Base-by-base conservation (phyloP, 208 protist species). In the Crithidia thermophila region DNA sequence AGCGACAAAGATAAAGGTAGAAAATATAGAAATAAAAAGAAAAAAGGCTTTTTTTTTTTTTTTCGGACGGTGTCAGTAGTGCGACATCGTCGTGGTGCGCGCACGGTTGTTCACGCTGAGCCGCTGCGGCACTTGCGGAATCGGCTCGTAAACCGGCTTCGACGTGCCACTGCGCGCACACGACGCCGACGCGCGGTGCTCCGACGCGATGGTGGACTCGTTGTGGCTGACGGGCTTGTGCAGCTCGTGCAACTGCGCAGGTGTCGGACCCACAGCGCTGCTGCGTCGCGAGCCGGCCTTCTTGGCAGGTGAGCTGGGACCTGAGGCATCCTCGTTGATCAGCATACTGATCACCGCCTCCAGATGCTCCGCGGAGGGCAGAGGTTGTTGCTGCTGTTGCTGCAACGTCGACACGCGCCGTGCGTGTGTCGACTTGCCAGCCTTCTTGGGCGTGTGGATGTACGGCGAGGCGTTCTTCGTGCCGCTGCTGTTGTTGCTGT, bases 81-180 rank as follows among this genome's bases (percentile, higher is more conserved):
- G 45, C 33, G 64, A 50, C 53, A 70, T 51, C 3, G 51, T 56
- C 13, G 18, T 28, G 4, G 23, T 25, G 0, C 1, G 1, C 14
- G 27, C 28, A 14, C 36, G 42, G 14, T 47, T 42, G 10, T n/a
- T n/a, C n/a, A 57, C 8, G 5, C 55, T 43, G 4, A 63, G 34
- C 6, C 47, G 65, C 14, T 34, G 45, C 36, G 10, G 33, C 36
- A 50, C 57, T 39, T 71, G 36, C 25, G 64, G 64, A 27, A 70
- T 40, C 43, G 27, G 52, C 18, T 69, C 53, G 30, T 33, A 42
- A 13, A 1, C 0, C 33, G 37, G 20, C 30, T 30, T 39, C 14
- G 14, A 0, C 55, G 39, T 53, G n/a, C 57, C 37, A 4, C 36
- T 21, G 8, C 53, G 27, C 14, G 36, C 11, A 10, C 31, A 4